Percentiles rank a stretch among this genome's conserved stretches.
Evolutionary conservation across 768 basidiomycete genomes (phyloP).

Genomic region (Termitomyces sp.): DNA sequence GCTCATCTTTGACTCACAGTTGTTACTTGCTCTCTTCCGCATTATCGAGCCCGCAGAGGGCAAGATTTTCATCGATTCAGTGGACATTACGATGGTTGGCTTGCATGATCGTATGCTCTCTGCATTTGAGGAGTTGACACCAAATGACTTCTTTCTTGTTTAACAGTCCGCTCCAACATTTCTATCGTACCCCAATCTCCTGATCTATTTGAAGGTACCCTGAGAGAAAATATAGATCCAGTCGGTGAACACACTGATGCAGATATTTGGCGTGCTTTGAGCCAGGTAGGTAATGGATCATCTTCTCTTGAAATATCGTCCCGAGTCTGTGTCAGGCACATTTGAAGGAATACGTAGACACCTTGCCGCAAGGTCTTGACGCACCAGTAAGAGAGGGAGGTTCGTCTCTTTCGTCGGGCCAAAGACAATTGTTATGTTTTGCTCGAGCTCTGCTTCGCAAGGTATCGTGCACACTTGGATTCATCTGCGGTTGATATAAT

Average conservation of each 20-base stretch:
- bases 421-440: constrained; percentile 85
- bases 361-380: constrained; percentile 62
- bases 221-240: constrained; percentile 89
- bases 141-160: background rate
- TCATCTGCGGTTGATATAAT: background rate
- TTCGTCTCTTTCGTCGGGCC: constrained; percentile 77
- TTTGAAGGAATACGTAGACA: constrained; percentile 64
- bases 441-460: constrained; percentile 79
- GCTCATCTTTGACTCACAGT: constrained; percentile 21
- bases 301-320: background rate
- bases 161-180: constrained; percentile 64
- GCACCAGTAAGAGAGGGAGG: constrained; percentile 74
- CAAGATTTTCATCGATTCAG: constrained; percentile 64
- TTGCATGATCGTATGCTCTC: constrained; percentile 54
- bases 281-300: constrained; percentile 37
- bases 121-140: background rate
- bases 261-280: constrained; percentile 84
- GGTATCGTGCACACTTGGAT: constrained; percentile 25
- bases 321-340: constrained; percentile 38
- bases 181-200: constrained; percentile 85
- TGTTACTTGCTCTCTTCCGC: constrained; percentile 69
- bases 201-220: constrained; percentile 64
- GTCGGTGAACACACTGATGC: constrained; percentile 66
- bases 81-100: constrained; percentile 74
- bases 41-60: constrained; percentile 70